Base-by-base conservation (phyloP, 768 basidiomycete genomes). In the Lentinula lateritia region DNA sequence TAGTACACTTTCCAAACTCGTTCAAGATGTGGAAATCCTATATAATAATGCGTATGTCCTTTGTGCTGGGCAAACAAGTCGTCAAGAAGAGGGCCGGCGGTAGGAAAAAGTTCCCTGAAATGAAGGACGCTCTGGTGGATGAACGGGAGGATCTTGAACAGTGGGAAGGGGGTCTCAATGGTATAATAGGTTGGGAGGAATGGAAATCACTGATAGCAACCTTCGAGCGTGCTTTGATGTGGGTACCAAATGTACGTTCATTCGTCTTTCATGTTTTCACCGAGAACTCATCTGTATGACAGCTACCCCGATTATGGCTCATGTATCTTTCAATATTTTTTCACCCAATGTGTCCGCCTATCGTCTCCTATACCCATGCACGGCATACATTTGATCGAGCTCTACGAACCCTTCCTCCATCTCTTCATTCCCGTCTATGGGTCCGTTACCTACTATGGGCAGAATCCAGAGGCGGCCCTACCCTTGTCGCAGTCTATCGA, bases 1-100 rank as follows among this genome's bases (percentile, higher is more conserved):
- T 99, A 23, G 81, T 75, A 3, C 84, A 95, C 64, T 97, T 98
- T 68, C 90, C 95, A 0, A 85, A 83, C 10, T 92, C 89, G 2
- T 98, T 93, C 85, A 95, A 97, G 72, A 76, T 98, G 57, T 98
- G 97, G 97, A 95, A 93, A 70, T 83, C 92, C 0, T 99, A 99
- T 73, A 79, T 98, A 46, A 81, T 80, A 55, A 85, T 88, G 75
- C 84, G 97, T 52, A 88, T 91, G 81, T 80, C 82, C 1, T 97
- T 89, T 73, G 92, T 98, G 3, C 78, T 96, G 9, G 97, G 96
- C 2, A 88, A 83, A 65, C 82, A 80, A 1, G 74, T 87, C 6
- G 71, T 81, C 46, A 89, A 86, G 74, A 89, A 93, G 78, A 83
- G 85, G 53, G 83, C 91, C 2, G 91, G 93, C 1, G 94, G 93